These are phyloP conservation scores for Rhodotorula babjevae DNA, from an alignment of 768 basidiomycete species.

Conservation along the genomic window DNA sequence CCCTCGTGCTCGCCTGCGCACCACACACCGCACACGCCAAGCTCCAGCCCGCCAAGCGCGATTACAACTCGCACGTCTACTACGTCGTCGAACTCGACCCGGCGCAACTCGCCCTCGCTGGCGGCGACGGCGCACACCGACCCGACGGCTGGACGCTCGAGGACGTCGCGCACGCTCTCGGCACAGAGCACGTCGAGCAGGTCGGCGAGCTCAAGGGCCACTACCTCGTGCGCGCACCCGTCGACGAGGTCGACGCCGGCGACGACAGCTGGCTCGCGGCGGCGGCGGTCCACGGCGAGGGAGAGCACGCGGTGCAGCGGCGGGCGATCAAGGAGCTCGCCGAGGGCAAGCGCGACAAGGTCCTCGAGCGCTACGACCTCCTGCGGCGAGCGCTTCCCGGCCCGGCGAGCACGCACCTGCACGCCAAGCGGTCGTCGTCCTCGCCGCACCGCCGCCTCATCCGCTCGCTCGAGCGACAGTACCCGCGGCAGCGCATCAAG, in stretches of 20 bases:
- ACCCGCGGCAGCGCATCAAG: slow-evolving; percentile 46
- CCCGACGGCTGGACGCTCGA: slow-evolving; percentile 51
- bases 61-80: slow-evolving; percentile 61
- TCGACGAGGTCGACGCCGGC: slow-evolving; percentile 8
- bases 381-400: background rate
- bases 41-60: slow-evolving; percentile 37
- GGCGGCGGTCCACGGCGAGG: background rate
- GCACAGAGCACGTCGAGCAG: slow-evolving; percentile 79
- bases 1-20: background rate
- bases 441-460: slow-evolving; percentile 28
- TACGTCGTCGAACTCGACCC: slow-evolving; percentile 55
- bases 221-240: slow-evolving; percentile 69
- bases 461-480: slow-evolving; percentile 43
- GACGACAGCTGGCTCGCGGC: slow-evolving; percentile 45
- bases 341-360: slow-evolving; percentile 37
- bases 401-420: background rate
- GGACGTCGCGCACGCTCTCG: slow-evolving; percentile 60
- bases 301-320: background rate
- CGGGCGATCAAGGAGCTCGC: slow-evolving; percentile 8
- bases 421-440: background rate
- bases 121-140: slow-evolving; percentile 48
- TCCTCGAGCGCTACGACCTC: slow-evolving; percentile 34
- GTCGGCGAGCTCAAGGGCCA: slow-evolving; percentile 73
- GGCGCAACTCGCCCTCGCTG: slow-evolving; percentile 54
- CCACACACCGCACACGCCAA: background rate